phyloP scores from a whole-genome alignment of 2,329 filamentous ascomycete species.

The Trichoderma sp. region DNA sequence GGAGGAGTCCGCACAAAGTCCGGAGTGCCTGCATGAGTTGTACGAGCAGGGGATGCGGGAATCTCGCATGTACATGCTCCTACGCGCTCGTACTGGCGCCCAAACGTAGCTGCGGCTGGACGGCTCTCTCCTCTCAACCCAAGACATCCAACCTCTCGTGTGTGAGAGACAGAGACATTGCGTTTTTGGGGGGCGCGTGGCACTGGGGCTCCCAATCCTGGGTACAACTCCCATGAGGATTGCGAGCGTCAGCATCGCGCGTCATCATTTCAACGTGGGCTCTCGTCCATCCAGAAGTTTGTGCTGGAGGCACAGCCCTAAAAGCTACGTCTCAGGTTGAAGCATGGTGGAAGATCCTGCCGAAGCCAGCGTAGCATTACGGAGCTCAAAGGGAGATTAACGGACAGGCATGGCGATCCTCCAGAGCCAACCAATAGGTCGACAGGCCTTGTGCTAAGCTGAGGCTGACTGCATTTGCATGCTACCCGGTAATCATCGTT shows the following conservation, averaged over 20 bases:
- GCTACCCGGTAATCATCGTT: conserved; percentile 8
- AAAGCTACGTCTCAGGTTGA: conserved; percentile 1
- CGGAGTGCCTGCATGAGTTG: neutral
- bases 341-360: conserved; percentile 1
- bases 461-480: neutral
- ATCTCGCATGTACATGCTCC: neutral
- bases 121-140: neutral
- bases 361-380: neutral
- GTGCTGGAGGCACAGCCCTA: conserved; percentile 7
- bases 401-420: neutral
- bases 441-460: neutral
- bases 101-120: conserved; percentile 1
- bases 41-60: neutral
- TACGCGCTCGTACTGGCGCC: neutral
- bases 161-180: neutral
- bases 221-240: neutral
- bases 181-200: neutral
- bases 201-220: neutral
- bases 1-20: neutral
- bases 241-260: conserved; percentile 9
- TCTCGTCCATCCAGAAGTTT: neutral
- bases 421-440: neutral
- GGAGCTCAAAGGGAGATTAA: neutral
- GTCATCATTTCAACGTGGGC: neutral
- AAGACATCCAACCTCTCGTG: neutral